Evolutionary conservation across 2,329 filamentous ascomycete species (phyloP).

Genomic region (Hymenoscyphus occultus): DNA sequence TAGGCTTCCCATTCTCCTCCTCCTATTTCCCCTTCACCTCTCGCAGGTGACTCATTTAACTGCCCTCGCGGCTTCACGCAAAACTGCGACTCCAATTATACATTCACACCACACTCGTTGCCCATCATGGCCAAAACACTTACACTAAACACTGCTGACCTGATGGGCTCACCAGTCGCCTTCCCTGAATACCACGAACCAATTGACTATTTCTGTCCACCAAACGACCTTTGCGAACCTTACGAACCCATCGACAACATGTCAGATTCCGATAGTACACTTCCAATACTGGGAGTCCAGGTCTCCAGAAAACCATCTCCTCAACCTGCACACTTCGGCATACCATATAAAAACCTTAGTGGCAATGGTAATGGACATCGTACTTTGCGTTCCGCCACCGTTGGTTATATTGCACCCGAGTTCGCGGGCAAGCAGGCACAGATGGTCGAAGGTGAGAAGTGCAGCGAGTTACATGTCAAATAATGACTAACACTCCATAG

Average conservation of each 20-base stretch:
- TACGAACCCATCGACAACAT: conserved; percentile 25
- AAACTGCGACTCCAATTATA: neutral
- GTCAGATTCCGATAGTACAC: conserved; percentile 21
- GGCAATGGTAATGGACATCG: conserved; percentile 60
- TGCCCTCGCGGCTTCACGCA: neutral
- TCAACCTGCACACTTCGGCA: conserved; percentile 77
- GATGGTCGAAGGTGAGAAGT: conserved; percentile 31
- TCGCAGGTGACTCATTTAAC: neutral
- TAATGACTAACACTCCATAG: conserved; percentile 24
- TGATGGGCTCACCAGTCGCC: conserved; percentile 20
- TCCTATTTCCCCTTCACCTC: neutral
- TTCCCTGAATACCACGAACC: conserved; percentile 27
- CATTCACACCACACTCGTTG: neutral
- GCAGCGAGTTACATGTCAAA: conserved; percentile 4
- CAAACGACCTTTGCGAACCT: conserved; percentile 18
- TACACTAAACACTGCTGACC: conserved; percentile 28
- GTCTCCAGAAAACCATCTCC: conserved; percentile 62
- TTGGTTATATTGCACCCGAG: conserved; percentile 90
- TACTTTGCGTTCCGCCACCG: conserved; percentile 80
- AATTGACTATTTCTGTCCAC: conserved; percentile 11
- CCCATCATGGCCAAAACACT: conserved; percentile 26
- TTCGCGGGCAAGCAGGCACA: conserved; percentile 92
- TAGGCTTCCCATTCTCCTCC: neutral
- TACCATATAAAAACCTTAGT: conserved; percentile 53
- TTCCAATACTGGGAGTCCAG: conserved; percentile 29